A percentile compares a stretch with the other conserved stretches of the same genome.
These are phyloP conservation scores for Mycocentrospora acerina DNA, from an alignment of 2,329 filamentous ascomycete genomes.

Conservation along the genomic window DNA sequence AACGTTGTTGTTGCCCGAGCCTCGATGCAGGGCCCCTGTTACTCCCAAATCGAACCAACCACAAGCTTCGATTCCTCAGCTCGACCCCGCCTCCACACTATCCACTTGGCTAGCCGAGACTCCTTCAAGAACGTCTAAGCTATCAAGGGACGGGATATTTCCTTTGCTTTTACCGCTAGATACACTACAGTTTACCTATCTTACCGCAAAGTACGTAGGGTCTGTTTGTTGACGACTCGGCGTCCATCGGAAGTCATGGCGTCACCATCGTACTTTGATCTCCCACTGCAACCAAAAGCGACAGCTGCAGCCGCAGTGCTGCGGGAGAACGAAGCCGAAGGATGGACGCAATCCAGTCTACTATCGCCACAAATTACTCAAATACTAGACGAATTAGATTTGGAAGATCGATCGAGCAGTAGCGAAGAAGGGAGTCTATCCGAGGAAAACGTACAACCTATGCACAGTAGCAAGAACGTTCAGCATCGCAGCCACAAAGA, in stretches of 20 bases:
- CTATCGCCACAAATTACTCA: constrained; percentile 34
- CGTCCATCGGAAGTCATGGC: constrained; percentile 21
- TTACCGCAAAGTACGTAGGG: too few relatives aligned
- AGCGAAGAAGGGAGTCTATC: constrained; percentile 22
- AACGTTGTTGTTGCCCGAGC: too few relatives aligned
- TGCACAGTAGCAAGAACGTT: background rate
- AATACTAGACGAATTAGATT: constrained; percentile 29
- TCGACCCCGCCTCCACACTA: too few relatives aligned
- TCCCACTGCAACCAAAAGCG: constrained; percentile 20
- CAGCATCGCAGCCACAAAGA: constrained; percentile 3
- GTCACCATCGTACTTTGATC: constrained; percentile 42
- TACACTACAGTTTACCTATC: too few relatives aligned
- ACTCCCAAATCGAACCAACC: too few relatives aligned
- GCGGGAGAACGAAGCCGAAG: constrained; percentile 15
- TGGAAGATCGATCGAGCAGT: constrained; percentile 29
- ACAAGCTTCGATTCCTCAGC: too few relatives aligned
- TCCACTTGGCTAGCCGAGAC: too few relatives aligned
- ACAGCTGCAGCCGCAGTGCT: constrained; percentile 11
- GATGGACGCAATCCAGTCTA: constrained; percentile 20
- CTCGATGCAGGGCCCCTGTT: too few relatives aligned
- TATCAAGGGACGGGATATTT: too few relatives aligned
- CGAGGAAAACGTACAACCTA: constrained; percentile 3
- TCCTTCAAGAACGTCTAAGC: constrained; percentile 7
- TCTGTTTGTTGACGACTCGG: too few relatives aligned
- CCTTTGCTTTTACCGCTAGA: too few relatives aligned